phyloP scores from a whole-genome alignment of 2,329 filamentous ascomycete genomes.

The Botrytis aclada region DNA sequence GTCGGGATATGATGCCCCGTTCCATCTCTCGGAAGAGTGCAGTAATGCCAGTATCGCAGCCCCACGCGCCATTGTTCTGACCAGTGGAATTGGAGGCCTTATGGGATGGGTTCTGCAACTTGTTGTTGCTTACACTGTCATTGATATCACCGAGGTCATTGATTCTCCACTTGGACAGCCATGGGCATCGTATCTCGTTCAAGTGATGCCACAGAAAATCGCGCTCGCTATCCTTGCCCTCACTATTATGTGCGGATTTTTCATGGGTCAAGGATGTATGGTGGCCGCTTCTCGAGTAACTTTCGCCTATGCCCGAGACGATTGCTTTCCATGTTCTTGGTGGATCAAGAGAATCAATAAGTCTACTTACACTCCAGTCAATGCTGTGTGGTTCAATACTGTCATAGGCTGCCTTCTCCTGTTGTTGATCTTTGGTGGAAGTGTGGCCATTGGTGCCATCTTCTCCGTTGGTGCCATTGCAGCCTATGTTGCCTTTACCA shows the following conservation, averaged over 20 bases:
- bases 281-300: constrained; percentile 61
- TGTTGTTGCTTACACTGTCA: constrained; percentile 66
- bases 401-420: constrained; percentile 54
- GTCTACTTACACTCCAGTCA: constrained; percentile 60
- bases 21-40: constrained; percentile 74
- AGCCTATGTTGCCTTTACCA: constrained; percentile 58
- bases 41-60: constrained; percentile 68
- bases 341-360: constrained; percentile 59
- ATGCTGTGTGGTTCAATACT: constrained; percentile 64
- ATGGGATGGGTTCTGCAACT: constrained; percentile 73
- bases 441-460: constrained; percentile 58
- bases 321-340: constrained; percentile 59
- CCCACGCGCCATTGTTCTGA: constrained; percentile 69
- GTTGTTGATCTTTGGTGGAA: constrained; percentile 61
- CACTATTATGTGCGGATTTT: constrained; percentile 64
- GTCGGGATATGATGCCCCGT: constrained; percentile 65
- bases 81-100: constrained; percentile 61
- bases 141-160: constrained; percentile 55
- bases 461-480: constrained; percentile 67
- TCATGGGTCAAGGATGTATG: constrained; percentile 70
- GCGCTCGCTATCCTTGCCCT: constrained; percentile 57
- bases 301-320: constrained; percentile 67
- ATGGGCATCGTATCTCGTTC: constrained; percentile 65
- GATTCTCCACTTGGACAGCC: constrained; percentile 63
- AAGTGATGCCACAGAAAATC: constrained; percentile 57